Base-by-base conservation (phyloP, 2,329 filamentous ascomycete genomes). In the Rachicladosporium sp. region DNA sequence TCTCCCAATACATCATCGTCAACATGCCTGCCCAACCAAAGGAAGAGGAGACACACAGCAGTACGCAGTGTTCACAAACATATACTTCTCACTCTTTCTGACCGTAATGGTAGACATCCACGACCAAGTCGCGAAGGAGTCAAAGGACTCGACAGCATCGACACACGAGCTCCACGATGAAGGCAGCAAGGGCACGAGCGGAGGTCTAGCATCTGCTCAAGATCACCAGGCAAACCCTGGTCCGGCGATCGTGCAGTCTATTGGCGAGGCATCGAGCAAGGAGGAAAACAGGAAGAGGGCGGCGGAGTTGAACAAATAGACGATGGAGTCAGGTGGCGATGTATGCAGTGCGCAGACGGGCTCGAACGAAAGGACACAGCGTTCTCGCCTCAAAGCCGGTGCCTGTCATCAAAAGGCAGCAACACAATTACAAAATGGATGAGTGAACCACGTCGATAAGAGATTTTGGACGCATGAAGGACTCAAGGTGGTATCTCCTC, bases 401-500 rank as follows among this genome's bases (percentile, higher is more conserved):
- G n/a, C n/a, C n/a, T n/a, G n/a, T n/a, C n/a, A n/a, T n/a, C n/a
- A n/a, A n/a, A n/a, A n/a, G n/a, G 23, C 23, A 27, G 8, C 23
- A 27, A 27, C 8, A 4, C 23, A 27, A 27, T 27, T 4, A 27
- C 23, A 27, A 27, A 7, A 27, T 27, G 4, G 4, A 27, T 7
- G 8, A 27, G 8, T 27, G 23, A 27, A 27, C 8, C 23, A 27
- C 23, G 6, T 27, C 23, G 8, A 7, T 7, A 7, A 27, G 6
- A 27, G 23, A 4, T 27, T 27, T 27, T 27, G 23, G 23, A 27
- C 23, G 23, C 23, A 27, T 27, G 8, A 27, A 27, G 23, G 23
- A 27, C 23, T 54, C 45, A 81, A 19, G 77, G 75, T 46, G 66
- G 53, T 30, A 82, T 64, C 57, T 81, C 78, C 43, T 75, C 65